phyloP scores from a whole-genome alignment of 345 rosid genomes.

The Arabis alpina region DNA sequence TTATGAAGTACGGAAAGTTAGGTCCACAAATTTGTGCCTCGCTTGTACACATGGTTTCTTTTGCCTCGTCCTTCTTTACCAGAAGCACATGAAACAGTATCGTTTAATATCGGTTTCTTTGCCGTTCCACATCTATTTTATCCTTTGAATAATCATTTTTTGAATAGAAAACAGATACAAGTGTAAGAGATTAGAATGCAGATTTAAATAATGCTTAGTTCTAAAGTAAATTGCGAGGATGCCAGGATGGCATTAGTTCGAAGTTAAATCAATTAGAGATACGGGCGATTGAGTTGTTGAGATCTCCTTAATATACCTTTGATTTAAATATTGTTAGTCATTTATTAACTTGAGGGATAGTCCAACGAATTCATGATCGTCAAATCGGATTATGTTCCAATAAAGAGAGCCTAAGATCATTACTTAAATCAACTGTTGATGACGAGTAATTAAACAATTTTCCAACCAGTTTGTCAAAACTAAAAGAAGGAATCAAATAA shows the following conservation, averaged over 20 bases:
- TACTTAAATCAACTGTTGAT: background rate
- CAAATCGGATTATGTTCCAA: conserved; percentile 28
- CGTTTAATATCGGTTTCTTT: background rate
- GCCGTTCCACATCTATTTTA: background rate
- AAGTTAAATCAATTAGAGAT: conserved; percentile 16
- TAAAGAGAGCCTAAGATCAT: background rate
- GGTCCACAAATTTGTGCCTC: no score
- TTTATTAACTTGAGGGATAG: background rate
- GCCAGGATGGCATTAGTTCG: background rate
- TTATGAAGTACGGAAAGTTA: no score
- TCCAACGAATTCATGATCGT: conserved; percentile 22
- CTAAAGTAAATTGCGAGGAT: conserved; percentile 13
- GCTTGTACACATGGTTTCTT: background rate
- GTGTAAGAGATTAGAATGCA: no score
- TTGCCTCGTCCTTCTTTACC: background rate
- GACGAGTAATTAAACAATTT: background rate
- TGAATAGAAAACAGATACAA: background rate
- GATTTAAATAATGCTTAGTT: background rate
- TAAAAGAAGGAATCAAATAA: background rate
- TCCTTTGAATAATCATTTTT: background rate
- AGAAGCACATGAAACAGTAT: conserved; percentile 9
- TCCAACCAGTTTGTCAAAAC: conserved; percentile 3
- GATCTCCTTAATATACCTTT: conserved; percentile 29
- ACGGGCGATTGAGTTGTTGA: conserved; percentile 18
- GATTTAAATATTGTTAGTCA: conserved; percentile 11